Base-by-base conservation (phyloP, 176 grass and related monocot species). In the Elymus sibiricus region DNA sequence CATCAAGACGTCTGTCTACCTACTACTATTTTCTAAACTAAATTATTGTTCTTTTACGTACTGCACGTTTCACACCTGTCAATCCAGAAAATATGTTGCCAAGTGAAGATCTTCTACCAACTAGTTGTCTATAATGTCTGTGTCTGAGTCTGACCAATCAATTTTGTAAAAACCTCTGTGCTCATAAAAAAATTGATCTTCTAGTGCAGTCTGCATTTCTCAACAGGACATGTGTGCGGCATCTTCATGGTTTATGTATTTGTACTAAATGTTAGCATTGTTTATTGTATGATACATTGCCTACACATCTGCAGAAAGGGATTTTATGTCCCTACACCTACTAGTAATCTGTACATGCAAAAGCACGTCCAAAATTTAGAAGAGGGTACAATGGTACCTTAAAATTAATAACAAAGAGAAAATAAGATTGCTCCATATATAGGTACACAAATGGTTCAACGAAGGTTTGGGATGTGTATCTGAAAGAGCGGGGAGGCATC, bases 231-330 rank as follows among this genome's bases (percentile, higher is more conserved):
- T 64, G 15, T 56, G 39, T 32, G 25, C 10, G 12, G 11, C 73
- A 79, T 79, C 8, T 64, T 70, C 74, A 46, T 79, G 61, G 12
- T 43, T 82, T 86, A 34, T 21, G 14, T 86, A 56, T 55, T 13
- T 55, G 66, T 74, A 65, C 39, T 29, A 82, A 47, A 15, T 25
- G 32, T 63, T 9, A 40, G 49, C 40, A 39, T 77, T 21, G 17
- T 13, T 39, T 73, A 78, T 35, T 79, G 21, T 64, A 42, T 58
- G 32, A 8, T 69, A 24, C 51, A 80, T 67, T 80, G 22, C 12
- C 22, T 64, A 6, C 37, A 46, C 46, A 76, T 49, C 71, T 76
- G 9, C 1, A 16, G 5, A 56, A 46, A 24, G 1, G 2, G 26
- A 22, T 83, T 63, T 66, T 67, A 67, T 59, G 6, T 27, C 29